Evolutionary conservation across 192 early-diverging fungal species (phyloP), one percentile per base, ranked within the genome.

Genomic region (Coemansia sp.): DNA sequence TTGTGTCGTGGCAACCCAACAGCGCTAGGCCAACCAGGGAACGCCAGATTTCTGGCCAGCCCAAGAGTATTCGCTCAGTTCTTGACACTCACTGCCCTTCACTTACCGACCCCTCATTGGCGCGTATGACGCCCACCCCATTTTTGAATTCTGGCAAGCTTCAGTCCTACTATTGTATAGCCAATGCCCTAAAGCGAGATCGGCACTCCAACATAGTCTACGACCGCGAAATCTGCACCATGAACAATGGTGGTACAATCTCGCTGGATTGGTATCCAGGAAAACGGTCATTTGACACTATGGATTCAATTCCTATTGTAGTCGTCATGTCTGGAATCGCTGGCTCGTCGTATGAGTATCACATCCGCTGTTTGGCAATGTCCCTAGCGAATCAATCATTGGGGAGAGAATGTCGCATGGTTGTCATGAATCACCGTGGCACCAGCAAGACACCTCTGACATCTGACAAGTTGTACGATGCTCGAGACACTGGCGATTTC

Each of bases 291-390:
- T 8, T 72, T 75, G 31, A 71, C 79, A 40, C 86, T 81, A 21
- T 24, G 6, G 24, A 53, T 24, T 11, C 21, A 13, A 24, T 6
- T 13, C 92, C 93, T 2, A 91, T 87, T 21, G 63, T 92, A 21
- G 86, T 96, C 3, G 81, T 93, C 16, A 74, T 92, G 16, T 91
- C 94, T 63, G 93, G 94, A 16, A 71, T 96, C 27, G 93, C 91
- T 3, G 94, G 94, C 29, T 91, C 91, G 31, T 90, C 87, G 14
- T 86, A 93, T 74, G 93, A 95, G 72, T 85, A 86, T 16, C 94
- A 96, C 64, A 87, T 96, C 29, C 85, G 88, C 7, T 84, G 88
- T 17, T 48, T 95, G 57, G 82, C 92, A 35, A 80, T 87, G 56
- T 64, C 66, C 35, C 74, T 90, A 64, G 85, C 79, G 1, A 36